A percentile compares a stretch with the other conserved stretches of the same genome.
Evolutionary conservation across 805 yeast genomes (phyloP).

Genomic region (Candida ovalis): DNA sequence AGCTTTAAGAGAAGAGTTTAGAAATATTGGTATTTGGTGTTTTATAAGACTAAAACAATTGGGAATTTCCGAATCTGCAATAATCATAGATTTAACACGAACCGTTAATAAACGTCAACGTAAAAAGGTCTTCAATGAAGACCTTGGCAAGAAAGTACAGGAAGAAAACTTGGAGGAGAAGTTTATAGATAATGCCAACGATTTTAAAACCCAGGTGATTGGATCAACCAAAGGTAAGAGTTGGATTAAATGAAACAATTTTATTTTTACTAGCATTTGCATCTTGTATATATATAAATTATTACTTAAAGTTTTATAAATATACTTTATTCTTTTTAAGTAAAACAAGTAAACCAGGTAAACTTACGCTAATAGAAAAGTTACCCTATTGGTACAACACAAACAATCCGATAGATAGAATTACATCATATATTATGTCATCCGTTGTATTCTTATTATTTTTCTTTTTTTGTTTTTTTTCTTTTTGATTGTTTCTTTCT

Average conservation of each 20-base stretch:
- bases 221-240: background rate
- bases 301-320: background rate
- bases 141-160: background rate
- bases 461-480: background rate
- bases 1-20: constrained; percentile 10
- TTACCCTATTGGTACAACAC: background rate
- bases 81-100: constrained; percentile 19
- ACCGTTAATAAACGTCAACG: constrained; percentile 14
- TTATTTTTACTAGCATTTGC: background rate
- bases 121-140: constrained; percentile 8
- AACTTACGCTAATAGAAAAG: background rate
- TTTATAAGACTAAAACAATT: constrained; percentile 13
- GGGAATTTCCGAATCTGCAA: constrained; percentile 12
- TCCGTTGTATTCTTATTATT: background rate
- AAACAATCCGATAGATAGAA: too few species aligned
- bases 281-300: background rate
- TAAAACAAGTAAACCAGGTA: too few species aligned
- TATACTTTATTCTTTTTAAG: background rate
- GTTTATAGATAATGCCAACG: background rate
- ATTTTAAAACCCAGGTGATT: background rate
- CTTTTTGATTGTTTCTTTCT: background rate
- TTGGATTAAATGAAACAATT: background rate
- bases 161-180: background rate
- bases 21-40: constrained; percentile 24
- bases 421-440: background rate